These are phyloP conservation scores for Boletus pseudopeckii DNA, from an alignment of 768 basidiomycete genomes.

Conservation along the genomic window DNA sequence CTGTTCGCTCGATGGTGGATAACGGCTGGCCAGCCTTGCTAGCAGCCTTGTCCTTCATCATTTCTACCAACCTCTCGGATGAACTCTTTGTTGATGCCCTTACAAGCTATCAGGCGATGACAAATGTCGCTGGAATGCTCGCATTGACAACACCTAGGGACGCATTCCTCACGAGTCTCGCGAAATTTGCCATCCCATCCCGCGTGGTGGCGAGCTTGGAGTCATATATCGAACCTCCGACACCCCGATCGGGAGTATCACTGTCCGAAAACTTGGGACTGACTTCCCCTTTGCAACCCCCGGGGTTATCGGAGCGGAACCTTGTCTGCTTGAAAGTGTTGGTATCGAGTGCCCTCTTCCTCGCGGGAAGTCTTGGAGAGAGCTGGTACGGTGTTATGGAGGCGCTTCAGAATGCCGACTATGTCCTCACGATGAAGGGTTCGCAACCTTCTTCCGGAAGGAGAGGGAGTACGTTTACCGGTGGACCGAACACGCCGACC, in stretches of 20 bases:
- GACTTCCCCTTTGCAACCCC: conserved; percentile 48
- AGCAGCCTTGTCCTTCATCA: conserved; percentile 84
- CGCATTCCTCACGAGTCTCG: conserved; percentile 85
- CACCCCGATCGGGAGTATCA: conserved; percentile 55
- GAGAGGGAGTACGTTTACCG: conserved; percentile 33
- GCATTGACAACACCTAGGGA: conserved; percentile 83
- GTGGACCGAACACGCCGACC: conserved; percentile 34
- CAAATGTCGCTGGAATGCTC: conserved; percentile 88
- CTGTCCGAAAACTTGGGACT: conserved; percentile 71
- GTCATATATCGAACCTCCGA: conserved; percentile 48
- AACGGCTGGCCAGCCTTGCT: conserved; percentile 91
- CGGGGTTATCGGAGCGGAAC: conserved; percentile 85
- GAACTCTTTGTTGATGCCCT: conserved; percentile 88
- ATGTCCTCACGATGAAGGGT: conserved; percentile 71
- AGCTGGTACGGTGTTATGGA: conserved; percentile 93
- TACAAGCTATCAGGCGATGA: conserved; percentile 76
- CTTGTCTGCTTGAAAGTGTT: conserved; percentile 86
- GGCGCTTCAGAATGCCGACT: conserved; percentile 91
- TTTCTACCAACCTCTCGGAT: conserved; percentile 88
- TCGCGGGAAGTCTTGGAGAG: conserved; percentile 82
- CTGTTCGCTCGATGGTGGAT: conserved; percentile 76
- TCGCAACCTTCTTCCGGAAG: conserved; percentile 30
- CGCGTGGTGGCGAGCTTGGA: conserved; percentile 85
- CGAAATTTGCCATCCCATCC: conserved; percentile 91
- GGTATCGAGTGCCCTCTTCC: conserved; percentile 69